Evolutionary conservation across 1,284 basidiomycete genomes (phyloP), one percentile per base, ranked within the genome.

Genomic region (Trametes polyzona): DNA sequence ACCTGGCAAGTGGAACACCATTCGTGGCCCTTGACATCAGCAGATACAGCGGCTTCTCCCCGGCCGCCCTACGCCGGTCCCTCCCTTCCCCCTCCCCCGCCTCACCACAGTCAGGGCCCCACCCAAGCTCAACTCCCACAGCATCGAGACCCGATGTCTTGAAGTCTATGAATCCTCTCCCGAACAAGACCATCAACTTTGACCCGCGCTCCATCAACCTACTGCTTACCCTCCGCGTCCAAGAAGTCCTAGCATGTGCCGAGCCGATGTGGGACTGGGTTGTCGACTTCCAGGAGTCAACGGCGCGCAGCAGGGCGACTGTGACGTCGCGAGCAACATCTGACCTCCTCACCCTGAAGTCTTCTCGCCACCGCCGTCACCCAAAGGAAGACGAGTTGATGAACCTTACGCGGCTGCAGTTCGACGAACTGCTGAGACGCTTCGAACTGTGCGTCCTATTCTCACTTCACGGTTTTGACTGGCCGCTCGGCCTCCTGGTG

Each of bases 201-300:
- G 86, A 89, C 69, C 59, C 83, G 50, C 75, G 78, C 53, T 77
- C 78, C 8, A 69, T 88, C 52, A 84, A 86, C 64, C 69, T 88
- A 55, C 85, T 87, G 68, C 74, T 90, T 23, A 73, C 78, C 17
- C 59, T 83, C 58, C 77, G 84, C 14, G 79, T 80, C 4, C 76
- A 79, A 50, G 87, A 88, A 65, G 77, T 89, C 17, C 62, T 87
- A 8, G 86, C 78, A 12, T 89, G 87, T 63, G 76, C 83, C 0
- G 88, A 90, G 71, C 76, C 83, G 29, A 90, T 90, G 87, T 90
- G 88, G 88, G 86, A 86, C 52, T 89, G 84, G 81, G 79, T 89
- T 4, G 63, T 74, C 19, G 77, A 79, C 29, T 81, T 78, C 61
- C 82, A 85, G 67, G 56, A 64, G 58, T 64, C 55, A 58, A 36